Base-by-base conservation (phyloP, 306 rosid genomes). In the Castanea mollissima region DNA sequence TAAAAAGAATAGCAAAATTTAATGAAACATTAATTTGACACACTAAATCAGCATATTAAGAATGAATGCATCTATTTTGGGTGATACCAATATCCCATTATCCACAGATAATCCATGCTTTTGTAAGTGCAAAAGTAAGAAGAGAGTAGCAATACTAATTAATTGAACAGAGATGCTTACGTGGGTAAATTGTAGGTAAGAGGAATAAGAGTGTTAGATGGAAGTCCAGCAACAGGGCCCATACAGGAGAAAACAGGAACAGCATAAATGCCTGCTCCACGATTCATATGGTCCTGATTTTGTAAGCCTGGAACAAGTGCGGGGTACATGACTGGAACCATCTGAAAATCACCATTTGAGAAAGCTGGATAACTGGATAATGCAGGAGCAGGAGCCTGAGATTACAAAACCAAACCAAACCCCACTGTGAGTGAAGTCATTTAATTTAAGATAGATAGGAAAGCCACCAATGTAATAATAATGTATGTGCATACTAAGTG, bases 261-360 rank as follows among this genome's bases (percentile, higher is more conserved):
- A 32, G 98, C 98, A 85, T 93, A 95, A 79, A 95, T 59, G 51
- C 99, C 99, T 15, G 99, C 91, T 81, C 99, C 98, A 34, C 87
- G 94, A 81, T 90, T 93, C 60, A 21, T 59, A 25, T 81, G 90
- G 58, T 91, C 94, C 57, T 90, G 96, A 78, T 82, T 84, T 57
- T 89, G 98, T 0, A 76, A 74, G 60, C 90, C 92, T 32, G 92
- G 93, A 84, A 91, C 88, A 21, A 91, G 81, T 0, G 89, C 85
- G 29, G 97, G 94, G 73, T 87, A 89, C 91, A 91, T 89, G 44
- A 90, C 83, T 12, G 92, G 97, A 71, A 83, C 62, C 85, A 88
- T 89, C 79, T 88, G 97, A 84, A 91, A 81, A 74, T 84, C 89
- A 54, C 94, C 94, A 85, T 71, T 83, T 4, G 86, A 87, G 21